A percentile compares a stretch with the other conserved stretches of the same genome.
These are phyloP conservation scores for Fremontodendron californicum DNA, from an alignment of 345 rosid species.

Conservation along the genomic window DNA sequence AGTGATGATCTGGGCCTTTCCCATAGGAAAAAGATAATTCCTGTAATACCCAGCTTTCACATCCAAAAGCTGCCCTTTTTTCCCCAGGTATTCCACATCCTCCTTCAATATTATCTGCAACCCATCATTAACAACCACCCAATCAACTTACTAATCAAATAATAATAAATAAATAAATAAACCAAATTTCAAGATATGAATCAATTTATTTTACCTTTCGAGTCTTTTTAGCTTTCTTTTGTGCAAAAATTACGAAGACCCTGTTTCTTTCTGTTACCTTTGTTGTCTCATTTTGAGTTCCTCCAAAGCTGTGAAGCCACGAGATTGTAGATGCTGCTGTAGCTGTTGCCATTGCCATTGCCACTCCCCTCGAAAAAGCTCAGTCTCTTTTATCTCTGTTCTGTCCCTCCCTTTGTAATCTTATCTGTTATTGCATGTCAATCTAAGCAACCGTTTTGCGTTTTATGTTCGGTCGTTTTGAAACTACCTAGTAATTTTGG, in stretches of 20 bases:
- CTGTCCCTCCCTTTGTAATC: neutral
- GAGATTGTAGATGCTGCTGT: slow-evolving; percentile 56
- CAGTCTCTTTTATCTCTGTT: neutral
- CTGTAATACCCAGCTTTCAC: slow-evolving; percentile 90
- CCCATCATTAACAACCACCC: slow-evolving; percentile 12
- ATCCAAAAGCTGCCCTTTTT: slow-evolving; percentile 70
- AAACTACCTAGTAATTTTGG: neutral
- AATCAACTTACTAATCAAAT: neutral
- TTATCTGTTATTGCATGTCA: slow-evolving; percentile 3
- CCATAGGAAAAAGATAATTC: slow-evolving; percentile 75
- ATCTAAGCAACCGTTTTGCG: neutral
- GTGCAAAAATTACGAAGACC: slow-evolving; percentile 43
- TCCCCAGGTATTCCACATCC: slow-evolving; percentile 67
- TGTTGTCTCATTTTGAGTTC: slow-evolving; percentile 33
- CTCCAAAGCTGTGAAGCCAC: slow-evolving; percentile 42
- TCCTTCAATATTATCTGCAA: slow-evolving; percentile 81
- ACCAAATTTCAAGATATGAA: slow-evolving; percentile 11
- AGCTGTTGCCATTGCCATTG: slow-evolving; percentile 28
- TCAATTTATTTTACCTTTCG: slow-evolving; percentile 49
- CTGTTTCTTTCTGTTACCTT: slow-evolving; percentile 36
- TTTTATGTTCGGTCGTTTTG: neutral
- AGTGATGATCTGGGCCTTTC: slow-evolving; percentile 88
- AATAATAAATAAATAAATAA: neutral
- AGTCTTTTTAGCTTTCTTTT: slow-evolving; percentile 72
- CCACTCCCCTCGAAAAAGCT: neutral